Evolutionary conservation across 1,284 basidiomycete genomes (phyloP).

Genomic region (Cutaneotrichosporon curvatum): DNA sequence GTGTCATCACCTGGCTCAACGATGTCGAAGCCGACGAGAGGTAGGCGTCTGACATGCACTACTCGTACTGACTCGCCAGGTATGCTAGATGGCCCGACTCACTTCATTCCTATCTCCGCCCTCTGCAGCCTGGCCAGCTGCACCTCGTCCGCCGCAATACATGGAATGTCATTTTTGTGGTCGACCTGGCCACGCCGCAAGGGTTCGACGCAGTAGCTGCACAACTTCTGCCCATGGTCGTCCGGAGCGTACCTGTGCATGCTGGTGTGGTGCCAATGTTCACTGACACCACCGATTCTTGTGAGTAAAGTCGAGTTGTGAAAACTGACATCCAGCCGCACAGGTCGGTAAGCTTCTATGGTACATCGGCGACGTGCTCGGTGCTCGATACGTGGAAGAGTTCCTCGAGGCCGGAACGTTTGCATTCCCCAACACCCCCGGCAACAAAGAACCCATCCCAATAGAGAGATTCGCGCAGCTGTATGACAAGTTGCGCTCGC

Average conservation of each 20-base stretch:
- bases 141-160: slow-evolving; percentile 65
- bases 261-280: slow-evolving; percentile 75
- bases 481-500: slow-evolving; percentile 23
- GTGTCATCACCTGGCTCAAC: slow-evolving; percentile 77
- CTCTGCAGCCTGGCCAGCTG: slow-evolving; percentile 59
- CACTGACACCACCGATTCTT: slow-evolving; percentile 37
- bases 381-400: slow-evolving; percentile 56
- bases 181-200: slow-evolving; percentile 64
- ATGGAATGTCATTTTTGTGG: slow-evolving; percentile 68
- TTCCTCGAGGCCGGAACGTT: slow-evolving; percentile 50
- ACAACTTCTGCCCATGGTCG: slow-evolving; percentile 51
- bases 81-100: slow-evolving; percentile 28
- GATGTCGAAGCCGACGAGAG: slow-evolving; percentile 76
- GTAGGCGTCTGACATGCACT: slow-evolving; percentile 35
- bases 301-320: slow-evolving; percentile 16
- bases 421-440: background rate
- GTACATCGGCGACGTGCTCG: slow-evolving; percentile 59
- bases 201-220: slow-evolving; percentile 59
- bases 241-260: slow-evolving; percentile 64
- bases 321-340: slow-evolving; percentile 47
- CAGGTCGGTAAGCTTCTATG: slow-evolving; percentile 68
- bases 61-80: slow-evolving; percentile 19
- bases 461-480: slow-evolving; percentile 21
- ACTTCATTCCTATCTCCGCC: slow-evolving; percentile 31
- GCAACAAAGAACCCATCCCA: slow-evolving; percentile 11